Conservation (phyloP, 176 grass and related monocot species). For the Lolium multiflorum region DNA sequence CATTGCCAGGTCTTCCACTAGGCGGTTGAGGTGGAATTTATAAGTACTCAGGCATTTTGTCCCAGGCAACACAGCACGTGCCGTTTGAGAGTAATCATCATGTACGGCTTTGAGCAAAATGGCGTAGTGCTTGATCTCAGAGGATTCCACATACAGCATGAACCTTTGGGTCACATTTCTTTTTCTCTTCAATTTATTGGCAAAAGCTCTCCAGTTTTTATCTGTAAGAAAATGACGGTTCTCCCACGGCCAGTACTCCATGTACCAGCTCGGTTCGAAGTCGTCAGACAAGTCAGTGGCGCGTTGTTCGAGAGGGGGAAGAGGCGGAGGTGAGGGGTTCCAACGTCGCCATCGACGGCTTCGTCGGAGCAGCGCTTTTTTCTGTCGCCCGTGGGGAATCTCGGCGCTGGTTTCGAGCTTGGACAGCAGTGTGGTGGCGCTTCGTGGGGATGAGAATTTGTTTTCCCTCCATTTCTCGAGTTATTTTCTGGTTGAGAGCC, state of each 20-base stretch:
- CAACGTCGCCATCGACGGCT: background rate
- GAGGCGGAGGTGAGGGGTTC: background rate
- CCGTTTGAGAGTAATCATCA: background rate
- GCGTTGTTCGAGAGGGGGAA: background rate
- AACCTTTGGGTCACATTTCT: background rate
- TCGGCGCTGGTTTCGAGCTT: background rate
- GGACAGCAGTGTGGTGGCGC: background rate
- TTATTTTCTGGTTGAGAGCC: background rate
- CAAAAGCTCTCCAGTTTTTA: background rate
- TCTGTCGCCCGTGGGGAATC: background rate
- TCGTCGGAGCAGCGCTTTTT: background rate
- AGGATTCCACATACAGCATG: constrained; percentile 15
- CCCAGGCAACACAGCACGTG: background rate
- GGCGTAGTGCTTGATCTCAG: background rate
- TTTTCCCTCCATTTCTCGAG: background rate
- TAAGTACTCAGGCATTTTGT: background rate
- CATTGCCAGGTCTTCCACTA: background rate
- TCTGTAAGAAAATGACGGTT: background rate
- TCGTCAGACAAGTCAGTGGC: background rate
- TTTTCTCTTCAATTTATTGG: background rate
- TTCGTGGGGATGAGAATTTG: background rate
- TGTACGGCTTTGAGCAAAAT: background rate
- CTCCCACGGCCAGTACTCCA: background rate
- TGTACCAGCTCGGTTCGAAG: background rate
- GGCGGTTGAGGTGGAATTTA: background rate